Evolutionary conservation across 108 stramenopile genomes (phyloP).

Genomic region (Nannochloropsis oceanica): DNA sequence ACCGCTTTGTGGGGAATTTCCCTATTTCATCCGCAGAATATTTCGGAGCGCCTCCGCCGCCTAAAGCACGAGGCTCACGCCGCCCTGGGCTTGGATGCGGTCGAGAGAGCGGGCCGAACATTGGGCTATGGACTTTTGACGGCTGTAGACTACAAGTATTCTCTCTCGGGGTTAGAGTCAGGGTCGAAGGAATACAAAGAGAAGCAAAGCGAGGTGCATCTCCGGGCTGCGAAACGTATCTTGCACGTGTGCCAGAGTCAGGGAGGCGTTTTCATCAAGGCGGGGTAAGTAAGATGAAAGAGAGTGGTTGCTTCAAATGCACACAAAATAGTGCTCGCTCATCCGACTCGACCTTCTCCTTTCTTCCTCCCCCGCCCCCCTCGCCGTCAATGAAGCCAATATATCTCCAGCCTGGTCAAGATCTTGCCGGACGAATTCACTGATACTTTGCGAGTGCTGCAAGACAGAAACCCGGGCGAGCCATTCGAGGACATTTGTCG

Average conservation of each 20-base stretch:
- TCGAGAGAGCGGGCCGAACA: not conserved
- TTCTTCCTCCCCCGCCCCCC: no score
- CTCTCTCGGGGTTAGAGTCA: not conserved
- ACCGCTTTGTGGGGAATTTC: no score
- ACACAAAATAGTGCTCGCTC: no score
- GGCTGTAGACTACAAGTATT: not conserved
- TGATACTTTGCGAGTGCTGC: not conserved
- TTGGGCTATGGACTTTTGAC: not conserved
- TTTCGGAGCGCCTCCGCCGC: not conserved
- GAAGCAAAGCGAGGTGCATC: not conserved
- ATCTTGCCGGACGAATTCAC: slow-evolving; percentile 16
- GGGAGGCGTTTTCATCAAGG: slow-evolving; percentile 14
- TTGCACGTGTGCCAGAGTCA: slow-evolving; percentile 3
- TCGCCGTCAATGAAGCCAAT: not conserved
- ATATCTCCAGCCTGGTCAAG: slow-evolving; percentile 3
- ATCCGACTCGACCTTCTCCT: no score
- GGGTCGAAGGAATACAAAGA: not conserved
- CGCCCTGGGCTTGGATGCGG: not conserved
- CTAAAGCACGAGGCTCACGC: not conserved
- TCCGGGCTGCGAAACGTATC: slow-evolving; percentile 3
- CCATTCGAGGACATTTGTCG: not conserved
- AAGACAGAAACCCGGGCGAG: not conserved
- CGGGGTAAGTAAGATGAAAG: not conserved
- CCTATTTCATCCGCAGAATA: not conserved
- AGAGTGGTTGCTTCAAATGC: no score